Base-by-base conservation (phyloP, 2,329 filamentous ascomycete species). In the Akanthomyces dipterigenus region DNA sequence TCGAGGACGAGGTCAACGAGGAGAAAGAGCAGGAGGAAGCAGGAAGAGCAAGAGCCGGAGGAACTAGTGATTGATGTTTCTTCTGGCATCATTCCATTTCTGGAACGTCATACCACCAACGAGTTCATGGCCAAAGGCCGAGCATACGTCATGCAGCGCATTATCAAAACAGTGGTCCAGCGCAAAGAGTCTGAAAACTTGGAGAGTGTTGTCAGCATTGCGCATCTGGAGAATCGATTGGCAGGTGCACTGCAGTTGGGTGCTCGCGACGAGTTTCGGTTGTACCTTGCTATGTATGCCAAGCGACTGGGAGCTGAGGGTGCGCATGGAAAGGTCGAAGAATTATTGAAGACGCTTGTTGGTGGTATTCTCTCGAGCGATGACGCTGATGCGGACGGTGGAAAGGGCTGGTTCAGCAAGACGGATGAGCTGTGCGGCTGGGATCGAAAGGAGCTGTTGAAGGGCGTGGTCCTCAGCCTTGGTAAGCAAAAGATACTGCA, bases 211-310 rank as follows among this genome's bases (percentile, higher is more conserved):
- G 90, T 97, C 54, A 96, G 91, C 60, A 92, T 99, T 65, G 93
- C 93, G 7, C 95, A 99, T 76, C 79, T 99, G 14, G 95, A 99
- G 74, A 98, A 97, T 69, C 86, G 96, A 43, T 88, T 99, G 50
- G 93, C 95, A 2, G 96, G 91, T 4, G 91, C 95, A 0, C 77
- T 96, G 70, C 88, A 91, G 63, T 78, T 99, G 1, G 90, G 89
- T 3, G 89, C 95, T 0, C 89, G 87, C 67, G 93, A 98, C 62
- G 95, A 99, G 72, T 99, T 98, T 76, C 86, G 91, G 62, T 80
- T 96, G 1, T 98, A 98, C 70, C 78, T 99, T n/a, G 89, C 92
- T 70, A 98, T 98, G 92, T 99, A 99, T 70, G 93, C 93, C 3
- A 98, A 97, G 77, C 87, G 95, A 0, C 84, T 99, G 6, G 95